Conservation (phyloP, 495 filamentous ascomycete species). For the Podospora sp. region DNA sequence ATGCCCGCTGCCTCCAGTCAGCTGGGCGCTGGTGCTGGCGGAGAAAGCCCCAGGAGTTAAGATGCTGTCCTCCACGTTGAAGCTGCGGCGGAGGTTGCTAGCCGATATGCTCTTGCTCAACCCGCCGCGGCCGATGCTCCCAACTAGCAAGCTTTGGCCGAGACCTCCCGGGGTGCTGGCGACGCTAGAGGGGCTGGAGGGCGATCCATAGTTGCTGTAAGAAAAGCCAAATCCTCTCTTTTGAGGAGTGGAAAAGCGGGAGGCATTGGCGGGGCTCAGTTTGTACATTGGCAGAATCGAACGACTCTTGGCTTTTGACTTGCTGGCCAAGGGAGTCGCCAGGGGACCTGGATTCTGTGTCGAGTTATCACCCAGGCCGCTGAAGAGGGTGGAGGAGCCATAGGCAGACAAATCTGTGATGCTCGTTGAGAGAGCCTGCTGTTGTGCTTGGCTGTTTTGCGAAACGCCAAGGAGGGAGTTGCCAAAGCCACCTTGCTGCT, state of each 20-base stretch:
- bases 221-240: conserved; percentile 84
- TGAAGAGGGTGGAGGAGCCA: conserved; percentile 79
- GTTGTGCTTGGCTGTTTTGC: conserved; percentile 45
- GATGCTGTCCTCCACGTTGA: conserved; percentile 71
- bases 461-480: conserved; percentile 47
- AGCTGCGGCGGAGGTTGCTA: conserved; percentile 63
- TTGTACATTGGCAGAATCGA: conserved; percentile 85
- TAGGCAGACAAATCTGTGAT: conserved; percentile 79
- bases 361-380: conserved; percentile 63
- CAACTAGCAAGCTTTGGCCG: conserved; percentile 66
- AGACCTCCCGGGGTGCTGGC: conserved; percentile 69
- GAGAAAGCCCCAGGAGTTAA: conserved; percentile 86
- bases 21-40: conserved; percentile 59
- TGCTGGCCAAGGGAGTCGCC: conserved; percentile 80
- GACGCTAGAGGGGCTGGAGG: conserved; percentile 67
- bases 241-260: conserved; percentile 78
- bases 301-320: conserved; percentile 67
- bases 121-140: conserved; percentile 54
- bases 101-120: conserved; percentile 65
- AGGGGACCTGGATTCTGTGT: conserved; percentile 75
- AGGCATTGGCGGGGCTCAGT: conserved; percentile 77
- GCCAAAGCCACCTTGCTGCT: conserved; percentile 43
- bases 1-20: conserved; percentile 63
- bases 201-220: conserved; percentile 85
- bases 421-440: conserved; percentile 72